Base-by-base conservation (phyloP, 164 flowering plant species). In the Aristolochia fimbriata region DNA sequence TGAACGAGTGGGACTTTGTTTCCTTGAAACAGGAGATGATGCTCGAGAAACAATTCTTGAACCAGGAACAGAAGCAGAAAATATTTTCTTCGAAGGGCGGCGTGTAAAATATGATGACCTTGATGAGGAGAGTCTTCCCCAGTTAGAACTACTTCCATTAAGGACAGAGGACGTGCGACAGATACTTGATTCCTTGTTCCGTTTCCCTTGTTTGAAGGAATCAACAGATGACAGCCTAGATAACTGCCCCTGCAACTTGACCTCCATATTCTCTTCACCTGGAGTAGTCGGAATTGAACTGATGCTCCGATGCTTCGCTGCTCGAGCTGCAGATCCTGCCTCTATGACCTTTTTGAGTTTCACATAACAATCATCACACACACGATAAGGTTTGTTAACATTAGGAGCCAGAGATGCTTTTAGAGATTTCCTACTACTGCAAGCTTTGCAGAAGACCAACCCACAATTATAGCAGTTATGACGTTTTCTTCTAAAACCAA, bases 381-480 rank as follows among this genome's bases (percentile, higher is more conserved):
- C 98, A 52, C 98, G 88, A 73, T 86, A 83, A 54, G 96, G 96
- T 71, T 86, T 93, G 74, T 68, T 82, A 70, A 67, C 64, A 66
- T 71, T 83, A 25, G 97, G 97, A 64, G 98, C 94, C 74, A 90
- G 64, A 20, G 96, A 79, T 55, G 98, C 98, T 74, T 78, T 84
- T 62, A 83, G 54, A 61, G 91, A 81, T 73, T 88, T 93, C 72
- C 65, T 83, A 60, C 77, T 78, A 75, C 90, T 90, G 70, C 98
- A 93, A 58, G 80, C 79, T 67, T 84, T 86, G 88, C 98, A 93
- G 63, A 84, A 85, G 15, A 82, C 90, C 22, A 88, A 74, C n/a
- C 98, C 98, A 70, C 98, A 92, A 63, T 92, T 88, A 70, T 92
- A 92, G 71, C 98, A 93, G 63, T 93, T 89, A 68, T 93, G 98